Evolutionary conservation across 768 basidiomycete species (phyloP), one percentile per base, ranked within the genome.

Genomic region (Rhodotorula diobovata): DNA sequence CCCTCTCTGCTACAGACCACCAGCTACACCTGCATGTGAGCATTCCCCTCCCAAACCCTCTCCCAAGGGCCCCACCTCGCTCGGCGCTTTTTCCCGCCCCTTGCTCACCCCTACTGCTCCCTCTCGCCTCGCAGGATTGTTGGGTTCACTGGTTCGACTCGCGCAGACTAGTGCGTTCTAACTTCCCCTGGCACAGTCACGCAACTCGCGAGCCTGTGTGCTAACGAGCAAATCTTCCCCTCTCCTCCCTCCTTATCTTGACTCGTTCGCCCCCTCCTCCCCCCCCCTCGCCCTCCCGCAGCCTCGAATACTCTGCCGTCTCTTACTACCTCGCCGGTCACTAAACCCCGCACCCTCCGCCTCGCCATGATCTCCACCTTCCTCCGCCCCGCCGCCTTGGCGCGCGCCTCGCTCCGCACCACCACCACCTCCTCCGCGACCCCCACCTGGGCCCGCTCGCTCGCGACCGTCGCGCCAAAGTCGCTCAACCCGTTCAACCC

Each of bases 401-500:
- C 65, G 34, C 68, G 63, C 66, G 61, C 54, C 41, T 43, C 41
- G 41, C 41, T 43, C 41, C 41, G 41, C 41, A 43, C 41, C 41
- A 12, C 14, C 41, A 43, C 41, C 41, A 2, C 11, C 41, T 5
- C 37, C 54, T 63, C 41, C 65, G 65, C 32, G 34, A 37, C n/a
- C 6, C 37, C 56, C 63, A 60, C 30, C 56, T 60, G 10, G 34
- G 66, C 50, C 32, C 72, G 72, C 56, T 58, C 67, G 54, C 67
- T 72, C 67, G 71, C 71, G 58, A 74, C 73, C 58, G 67, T 59
- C 41, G 58, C 61, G 34, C 51, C 71, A 56, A 68, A 67, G 55
- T 73, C 67, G n/a, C 50, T 57, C 41, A 72, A 70, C 63, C 62
- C 72, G 18, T 65, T 60, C 67, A 69, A 75, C 71, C 68, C 68